phyloP scores from a whole-genome alignment of 306 rosid genomes.

The Quercus berberidifolia region DNA sequence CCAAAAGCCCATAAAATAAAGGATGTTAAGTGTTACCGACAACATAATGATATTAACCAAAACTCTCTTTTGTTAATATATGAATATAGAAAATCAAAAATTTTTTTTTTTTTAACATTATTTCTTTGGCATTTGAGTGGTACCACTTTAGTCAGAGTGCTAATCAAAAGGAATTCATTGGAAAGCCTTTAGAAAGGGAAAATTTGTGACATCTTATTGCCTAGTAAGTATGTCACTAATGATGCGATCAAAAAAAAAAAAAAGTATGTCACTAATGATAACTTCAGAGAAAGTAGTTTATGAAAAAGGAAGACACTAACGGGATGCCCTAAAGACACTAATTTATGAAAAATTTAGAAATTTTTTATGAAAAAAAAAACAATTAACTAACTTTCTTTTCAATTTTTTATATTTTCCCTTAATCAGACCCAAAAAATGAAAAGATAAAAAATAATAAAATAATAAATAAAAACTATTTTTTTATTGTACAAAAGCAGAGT shows the following conservation, averaged over 20 bases:
- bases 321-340: no score
- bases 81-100: neutral
- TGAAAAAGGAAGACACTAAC: neutral
- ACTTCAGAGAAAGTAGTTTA: constrained; percentile 18
- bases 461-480: constrained; percentile 10
- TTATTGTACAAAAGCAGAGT: constrained; percentile 5
- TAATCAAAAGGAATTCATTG: constrained; percentile 13
- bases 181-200: neutral
- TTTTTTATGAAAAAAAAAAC: no score
- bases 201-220: constrained; percentile 16
- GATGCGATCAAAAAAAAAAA: neutral
- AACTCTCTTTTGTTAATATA: neutral
- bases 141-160: neutral
- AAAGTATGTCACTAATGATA: neutral
- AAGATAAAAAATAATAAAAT: constrained; percentile 7
- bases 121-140: neutral
- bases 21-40: neutral
- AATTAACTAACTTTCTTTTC: no score
- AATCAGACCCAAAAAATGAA: neutral
- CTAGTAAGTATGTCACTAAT: neutral
- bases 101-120: neutral
- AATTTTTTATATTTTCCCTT: no score
- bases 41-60: neutral
- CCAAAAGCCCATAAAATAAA: neutral
- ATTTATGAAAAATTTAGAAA: no score